phyloP scores from a whole-genome alignment of 352 stramenopile genomes.

The Globisporangium solare region DNA sequence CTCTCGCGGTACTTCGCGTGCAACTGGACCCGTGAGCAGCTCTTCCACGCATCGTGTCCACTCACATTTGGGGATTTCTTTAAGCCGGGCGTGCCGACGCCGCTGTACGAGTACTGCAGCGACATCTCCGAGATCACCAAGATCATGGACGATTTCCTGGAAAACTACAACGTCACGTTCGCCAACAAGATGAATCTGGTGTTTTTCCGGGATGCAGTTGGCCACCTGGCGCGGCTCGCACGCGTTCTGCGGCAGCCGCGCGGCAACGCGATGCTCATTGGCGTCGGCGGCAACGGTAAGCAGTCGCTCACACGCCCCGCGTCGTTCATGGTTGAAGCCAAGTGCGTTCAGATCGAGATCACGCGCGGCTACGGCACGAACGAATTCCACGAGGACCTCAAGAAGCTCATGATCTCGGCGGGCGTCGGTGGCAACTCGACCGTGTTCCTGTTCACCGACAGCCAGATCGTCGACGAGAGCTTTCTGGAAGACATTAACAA shows the following conservation, averaged over 20 bases:
- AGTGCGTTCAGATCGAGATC: slow-evolving; percentile 93
- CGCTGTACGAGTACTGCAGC: slow-evolving; percentile 83
- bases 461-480: slow-evolving; percentile 92
- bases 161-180: slow-evolving; percentile 94
- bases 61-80: slow-evolving; percentile 94
- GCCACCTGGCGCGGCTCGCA: slow-evolving; percentile 83
- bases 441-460: slow-evolving; percentile 95
- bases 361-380: slow-evolving; percentile 86
- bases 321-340: slow-evolving; percentile 89
- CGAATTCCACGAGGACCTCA: slow-evolving; percentile 92
- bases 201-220: slow-evolving; percentile 93
- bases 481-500: slow-evolving; percentile 97
- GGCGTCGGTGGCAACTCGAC: slow-evolving; percentile 78
- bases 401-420: slow-evolving; percentile 90
- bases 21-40: slow-evolving; percentile 66
- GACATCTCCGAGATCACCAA: slow-evolving; percentile 79
- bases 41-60: slow-evolving; percentile 87
- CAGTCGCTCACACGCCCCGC: slow-evolving; percentile 90
- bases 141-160: slow-evolving; percentile 89
- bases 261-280: slow-evolving; percentile 95
- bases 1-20: slow-evolving; percentile 71
- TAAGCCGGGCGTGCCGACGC: slow-evolving; percentile 63
- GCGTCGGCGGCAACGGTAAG: slow-evolving; percentile 92
- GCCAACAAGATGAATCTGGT: slow-evolving; percentile 95
- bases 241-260: slow-evolving; percentile 90